Percentiles rank a stretch among this genome's conserved stretches.
These are phyloP conservation scores for Penicillium cataractarum DNA, from an alignment of 495 filamentous ascomycete genomes.

Conservation along the genomic window DNA sequence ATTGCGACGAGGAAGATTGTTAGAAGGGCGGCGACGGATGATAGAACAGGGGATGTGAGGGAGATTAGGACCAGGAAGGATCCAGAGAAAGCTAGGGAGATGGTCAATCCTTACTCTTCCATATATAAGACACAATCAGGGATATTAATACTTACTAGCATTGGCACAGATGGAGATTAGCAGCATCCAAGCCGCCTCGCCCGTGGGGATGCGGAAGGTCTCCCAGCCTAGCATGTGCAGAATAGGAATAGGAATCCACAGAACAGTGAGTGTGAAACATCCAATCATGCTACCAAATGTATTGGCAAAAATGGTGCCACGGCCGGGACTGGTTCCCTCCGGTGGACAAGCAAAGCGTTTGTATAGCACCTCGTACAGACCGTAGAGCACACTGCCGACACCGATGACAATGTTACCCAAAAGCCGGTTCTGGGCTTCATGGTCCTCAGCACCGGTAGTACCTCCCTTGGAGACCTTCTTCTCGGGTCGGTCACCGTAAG, in stretches of 20 bases:
- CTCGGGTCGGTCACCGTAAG: slow-evolving; percentile 73
- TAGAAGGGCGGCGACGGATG: slow-evolving; percentile 85
- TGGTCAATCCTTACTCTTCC: slow-evolving; percentile 5
- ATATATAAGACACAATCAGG: background rate
- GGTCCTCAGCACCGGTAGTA: slow-evolving; percentile 45
- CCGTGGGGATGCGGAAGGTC: slow-evolving; percentile 77
- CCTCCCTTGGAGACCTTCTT: slow-evolving; percentile 57
- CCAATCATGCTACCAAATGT: slow-evolving; percentile 88
- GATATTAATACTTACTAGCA: slow-evolving; percentile 58
- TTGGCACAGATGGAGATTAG: slow-evolving; percentile 81
- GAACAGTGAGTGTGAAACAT: slow-evolving; percentile 75
- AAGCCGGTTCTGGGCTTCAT: slow-evolving; percentile 61
- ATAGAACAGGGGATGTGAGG: slow-evolving; percentile 88
- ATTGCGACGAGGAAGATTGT: slow-evolving; percentile 97
- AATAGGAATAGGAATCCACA: slow-evolving; percentile 91
- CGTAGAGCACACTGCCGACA: slow-evolving; percentile 90
- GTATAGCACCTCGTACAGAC: slow-evolving; percentile 95
- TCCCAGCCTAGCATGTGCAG: slow-evolving; percentile 79
- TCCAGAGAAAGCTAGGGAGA: slow-evolving; percentile 73
- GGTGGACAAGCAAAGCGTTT: slow-evolving; percentile 91
- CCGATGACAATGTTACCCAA: slow-evolving; percentile 92
- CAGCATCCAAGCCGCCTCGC: slow-evolving; percentile 77
- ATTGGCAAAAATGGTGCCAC: slow-evolving; percentile 92
- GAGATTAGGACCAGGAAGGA: slow-evolving; percentile 90
- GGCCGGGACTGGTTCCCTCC: slow-evolving; percentile 75